phyloP scores from a whole-genome alignment of 345 rosid species.

The Turnera subulata region DNA sequence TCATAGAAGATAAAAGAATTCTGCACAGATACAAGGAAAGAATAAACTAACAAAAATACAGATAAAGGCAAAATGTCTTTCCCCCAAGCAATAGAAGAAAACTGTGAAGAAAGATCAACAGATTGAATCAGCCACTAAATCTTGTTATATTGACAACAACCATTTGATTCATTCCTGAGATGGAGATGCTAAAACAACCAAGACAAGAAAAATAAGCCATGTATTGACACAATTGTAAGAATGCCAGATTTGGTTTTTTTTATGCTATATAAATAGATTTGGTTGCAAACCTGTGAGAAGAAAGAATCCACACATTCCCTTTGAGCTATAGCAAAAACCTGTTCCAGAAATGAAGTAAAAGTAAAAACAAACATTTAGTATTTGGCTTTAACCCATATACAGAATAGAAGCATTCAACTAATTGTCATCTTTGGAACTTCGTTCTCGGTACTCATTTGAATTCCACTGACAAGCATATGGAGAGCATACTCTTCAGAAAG shows the following conservation, averaged over 20 bases:
- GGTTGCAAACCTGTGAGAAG: constrained; percentile 75
- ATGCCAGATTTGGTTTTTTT: no score
- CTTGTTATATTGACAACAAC: no score
- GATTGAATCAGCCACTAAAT: background rate
- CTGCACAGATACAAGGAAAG: constrained; percentile 40
- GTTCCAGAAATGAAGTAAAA: constrained; percentile 21
- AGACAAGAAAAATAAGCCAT: no score
- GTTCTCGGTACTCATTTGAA: no score
- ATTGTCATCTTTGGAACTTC: no score
- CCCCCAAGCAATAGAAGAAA: background rate
- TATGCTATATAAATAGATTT: constrained; percentile 1
- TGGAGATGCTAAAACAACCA: background rate
- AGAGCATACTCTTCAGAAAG: no score
- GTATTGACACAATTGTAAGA: no score
- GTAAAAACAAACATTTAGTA: background rate
- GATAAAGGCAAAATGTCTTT: constrained; percentile 2
- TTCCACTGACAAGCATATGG: no score
- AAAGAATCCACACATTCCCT: constrained; percentile 87
- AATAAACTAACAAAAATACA: constrained; percentile 12
- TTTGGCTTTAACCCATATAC: no score
- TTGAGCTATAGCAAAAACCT: constrained; percentile 91
- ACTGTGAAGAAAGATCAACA: background rate
- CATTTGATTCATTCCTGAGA: no score
- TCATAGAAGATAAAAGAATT: constrained; percentile 77
- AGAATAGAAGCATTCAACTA: no score